These are phyloP conservation scores for Cutaneotrichosporon curvatum DNA, from an alignment of 1,284 basidiomycete species.

Conservation along the genomic window DNA sequence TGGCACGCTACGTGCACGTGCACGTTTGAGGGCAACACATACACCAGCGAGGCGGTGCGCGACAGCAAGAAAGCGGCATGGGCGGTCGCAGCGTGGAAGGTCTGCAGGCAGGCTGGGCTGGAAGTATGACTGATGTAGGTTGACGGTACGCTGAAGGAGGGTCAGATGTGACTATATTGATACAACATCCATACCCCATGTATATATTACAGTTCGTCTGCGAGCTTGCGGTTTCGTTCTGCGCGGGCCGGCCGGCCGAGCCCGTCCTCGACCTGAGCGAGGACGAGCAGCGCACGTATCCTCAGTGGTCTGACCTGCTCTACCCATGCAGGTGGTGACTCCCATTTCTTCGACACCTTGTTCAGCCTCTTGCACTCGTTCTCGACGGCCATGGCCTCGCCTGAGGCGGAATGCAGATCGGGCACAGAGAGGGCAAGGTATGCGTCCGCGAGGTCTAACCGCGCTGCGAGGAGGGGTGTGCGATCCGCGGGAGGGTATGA, in stretches of 20 bases:
- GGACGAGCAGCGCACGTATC: conserved; percentile 14
- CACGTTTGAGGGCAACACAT: conserved; percentile 3
- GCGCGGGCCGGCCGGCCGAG: conserved; percentile 23
- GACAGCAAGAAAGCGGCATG: conserved; percentile 26
- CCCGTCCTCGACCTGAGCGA: conserved; percentile 25
- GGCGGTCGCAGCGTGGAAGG: conserved; percentile 30
- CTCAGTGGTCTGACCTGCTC: conserved; percentile 11
- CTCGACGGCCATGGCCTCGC: conserved; percentile 23
- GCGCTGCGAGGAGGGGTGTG: conserved; percentile 13
- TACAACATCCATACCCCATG: no score
- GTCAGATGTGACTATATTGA: no score
- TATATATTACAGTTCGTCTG: neutral
- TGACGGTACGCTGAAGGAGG: no score
- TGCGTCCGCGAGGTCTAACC: conserved; percentile 24
- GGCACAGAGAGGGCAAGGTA: conserved; percentile 12
- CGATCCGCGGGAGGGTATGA: conserved; percentile 13
- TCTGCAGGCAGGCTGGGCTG: conserved; percentile 22
- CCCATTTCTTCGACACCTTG: conserved; percentile 7
- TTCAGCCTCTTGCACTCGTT: conserved; percentile 16
- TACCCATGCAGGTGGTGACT: conserved; percentile 4
- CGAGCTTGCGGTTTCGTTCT: conserved; percentile 12
- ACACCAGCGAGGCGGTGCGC: conserved; percentile 22
- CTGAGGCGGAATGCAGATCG: conserved; percentile 19
- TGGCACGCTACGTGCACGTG: conserved; percentile 5
- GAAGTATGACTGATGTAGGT: neutral